Conservation (phyloP, 176 grass and related monocot genomes). For the Alloteropsis semialata region DNA sequence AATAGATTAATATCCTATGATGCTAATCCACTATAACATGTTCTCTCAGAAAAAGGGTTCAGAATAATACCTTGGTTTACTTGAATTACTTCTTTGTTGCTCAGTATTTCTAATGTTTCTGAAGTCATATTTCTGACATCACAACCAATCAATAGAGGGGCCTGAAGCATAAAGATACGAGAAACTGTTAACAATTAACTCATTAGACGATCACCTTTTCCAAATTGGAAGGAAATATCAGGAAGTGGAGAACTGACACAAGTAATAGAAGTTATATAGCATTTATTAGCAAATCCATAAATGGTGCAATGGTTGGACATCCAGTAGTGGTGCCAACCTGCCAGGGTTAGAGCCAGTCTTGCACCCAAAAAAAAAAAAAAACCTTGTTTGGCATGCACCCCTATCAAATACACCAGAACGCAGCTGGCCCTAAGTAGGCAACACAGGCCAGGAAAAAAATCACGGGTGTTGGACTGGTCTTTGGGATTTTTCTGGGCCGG, state of each 20-base stretch:
- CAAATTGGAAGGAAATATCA: neutral
- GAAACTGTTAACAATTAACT: neutral
- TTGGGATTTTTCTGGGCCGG: too few relatives aligned
- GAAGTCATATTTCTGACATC: slow-evolving; percentile 95
- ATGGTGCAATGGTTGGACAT: neutral
- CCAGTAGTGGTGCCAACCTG: too few relatives aligned
- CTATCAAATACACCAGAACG: too few relatives aligned
- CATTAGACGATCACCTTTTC: neutral
- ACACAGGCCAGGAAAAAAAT: too few relatives aligned
- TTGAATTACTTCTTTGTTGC: slow-evolving; percentile 87
- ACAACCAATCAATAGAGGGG: slow-evolving; percentile 95
- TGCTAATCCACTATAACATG: neutral
- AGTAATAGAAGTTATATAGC: neutral
- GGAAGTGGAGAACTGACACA: neutral
- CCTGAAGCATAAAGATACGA: slow-evolving; percentile 46
- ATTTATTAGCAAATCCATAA: neutral
- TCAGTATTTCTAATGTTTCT: slow-evolving; percentile 79
- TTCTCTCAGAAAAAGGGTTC: neutral
- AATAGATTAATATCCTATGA: neutral
- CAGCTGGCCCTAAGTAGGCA: too few relatives aligned
- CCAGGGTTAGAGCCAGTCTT: too few relatives aligned
- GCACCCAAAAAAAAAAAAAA: too few relatives aligned
- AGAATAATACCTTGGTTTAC: slow-evolving; percentile 83
- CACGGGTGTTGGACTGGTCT: too few relatives aligned
- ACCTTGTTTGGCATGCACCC: too few relatives aligned